Evolutionary conservation across 2,329 filamentous ascomycete genomes (phyloP).

Genomic region (Salinomyces thailandicus): DNA sequence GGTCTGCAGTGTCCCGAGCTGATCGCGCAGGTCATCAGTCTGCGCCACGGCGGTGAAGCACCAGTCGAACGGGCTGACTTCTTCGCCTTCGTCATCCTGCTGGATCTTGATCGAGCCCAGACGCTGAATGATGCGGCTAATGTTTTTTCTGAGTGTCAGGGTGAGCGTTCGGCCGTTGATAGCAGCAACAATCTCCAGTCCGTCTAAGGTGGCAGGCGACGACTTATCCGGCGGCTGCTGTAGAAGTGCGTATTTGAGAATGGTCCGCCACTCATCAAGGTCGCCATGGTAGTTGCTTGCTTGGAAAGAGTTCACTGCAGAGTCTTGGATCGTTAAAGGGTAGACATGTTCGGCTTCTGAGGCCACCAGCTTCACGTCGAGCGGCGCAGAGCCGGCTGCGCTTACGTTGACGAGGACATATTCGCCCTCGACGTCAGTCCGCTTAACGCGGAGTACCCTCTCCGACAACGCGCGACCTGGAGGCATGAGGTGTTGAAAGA

Average conservation of each 20-base stretch:
- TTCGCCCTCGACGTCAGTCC: slow-evolving; percentile 31
- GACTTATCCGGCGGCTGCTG: slow-evolving; percentile 31
- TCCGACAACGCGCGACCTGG: no score
- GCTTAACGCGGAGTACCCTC: slow-evolving; percentile 49
- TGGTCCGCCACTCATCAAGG: slow-evolving; percentile 55
- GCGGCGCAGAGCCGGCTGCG: slow-evolving; percentile 37
- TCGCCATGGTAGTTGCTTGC: slow-evolving; percentile 45
- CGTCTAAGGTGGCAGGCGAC: slow-evolving; percentile 39
- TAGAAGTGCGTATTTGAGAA: slow-evolving; percentile 49
- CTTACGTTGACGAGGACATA: slow-evolving; percentile 52
- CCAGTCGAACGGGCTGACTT: slow-evolving; percentile 61
- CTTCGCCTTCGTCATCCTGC: slow-evolving; percentile 44
- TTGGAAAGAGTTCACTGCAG: slow-evolving; percentile 43
- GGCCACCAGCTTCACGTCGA: slow-evolving; percentile 57
- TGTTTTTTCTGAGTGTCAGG: slow-evolving; percentile 54
- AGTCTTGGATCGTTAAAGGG: slow-evolving; percentile 49
- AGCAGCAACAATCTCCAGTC: slow-evolving; percentile 50
- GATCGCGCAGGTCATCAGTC: slow-evolving; percentile 31
- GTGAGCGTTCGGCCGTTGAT: slow-evolving; percentile 42
- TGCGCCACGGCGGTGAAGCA: slow-evolving; percentile 48
- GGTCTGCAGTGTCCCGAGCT: slow-evolving; percentile 30
- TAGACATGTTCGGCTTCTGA: slow-evolving; percentile 58
- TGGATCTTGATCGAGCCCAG: slow-evolving; percentile 55
- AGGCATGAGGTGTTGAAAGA: no score
- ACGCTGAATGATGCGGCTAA: slow-evolving; percentile 60